Evolutionary conservation across 2,329 filamentous ascomycete species (phyloP), one percentile per base, ranked within the genome.

Genomic region (Ophiocordyceps australis): DNA sequence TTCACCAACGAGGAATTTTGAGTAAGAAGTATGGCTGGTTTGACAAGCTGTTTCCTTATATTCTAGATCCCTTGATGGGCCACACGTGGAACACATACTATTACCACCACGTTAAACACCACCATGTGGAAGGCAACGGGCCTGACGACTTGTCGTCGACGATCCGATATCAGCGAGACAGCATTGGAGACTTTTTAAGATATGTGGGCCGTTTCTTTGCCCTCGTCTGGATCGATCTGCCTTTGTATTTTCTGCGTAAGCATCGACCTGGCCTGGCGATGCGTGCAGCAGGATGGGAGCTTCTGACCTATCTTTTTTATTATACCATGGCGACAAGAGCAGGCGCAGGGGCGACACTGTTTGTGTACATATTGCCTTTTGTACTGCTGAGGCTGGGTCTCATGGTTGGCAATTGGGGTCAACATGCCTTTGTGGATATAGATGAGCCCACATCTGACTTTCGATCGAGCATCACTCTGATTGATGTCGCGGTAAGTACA

Each of bases 61-160:
- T 85, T 21, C 55, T 69, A 9, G 75, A 83, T 36, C 78, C 78
- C 0, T 49, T 86, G 29, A 76, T 82, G 65, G 79, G 79, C 9
- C 79, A 86, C 41, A 83, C 78, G 0, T 83, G 77, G 76, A 81
- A 86, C 50, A 74, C 73, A 3, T 86, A 86, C 51, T 86, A 65
- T 45, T 85, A 82, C 42, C 79, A 86, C 42, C 79, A 86, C 40
- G 76, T 85, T 42, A 86, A 86, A 55, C 77, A 83, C 41, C 79
- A 86, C 42, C 79, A 86, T 36, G 71, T 85, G 28, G 79, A 85
- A 49, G 74, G 70, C 33, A 86, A 86, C 38, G 79, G 79, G 0
- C 76, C 77, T 0, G 62, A 74, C 24, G 79, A 86, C 40, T 57
- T 83, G 1, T 80, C 73, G 2, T 77, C 75, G 0, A 86, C 79